Evolutionary conservation across 768 basidiomycete genomes (phyloP).

Genomic region (Arthromyces matolae): DNA sequence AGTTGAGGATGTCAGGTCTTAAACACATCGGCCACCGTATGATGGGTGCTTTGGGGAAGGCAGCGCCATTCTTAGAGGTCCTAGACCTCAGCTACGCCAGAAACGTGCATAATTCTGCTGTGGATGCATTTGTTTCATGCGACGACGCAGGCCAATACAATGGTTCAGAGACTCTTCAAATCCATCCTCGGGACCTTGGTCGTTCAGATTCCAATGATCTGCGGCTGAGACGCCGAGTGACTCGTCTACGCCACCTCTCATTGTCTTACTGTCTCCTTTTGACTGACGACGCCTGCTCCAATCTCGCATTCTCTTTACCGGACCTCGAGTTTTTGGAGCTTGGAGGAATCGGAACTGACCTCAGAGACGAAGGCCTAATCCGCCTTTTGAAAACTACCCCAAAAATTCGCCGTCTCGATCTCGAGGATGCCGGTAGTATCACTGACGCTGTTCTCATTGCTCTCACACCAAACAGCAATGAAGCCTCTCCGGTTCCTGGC

Average conservation of each 20-base stretch:
- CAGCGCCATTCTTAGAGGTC: conserved; percentile 69
- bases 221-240: conserved; percentile 57
- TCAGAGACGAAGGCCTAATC: conserved; percentile 73
- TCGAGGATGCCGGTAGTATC: conserved; percentile 79
- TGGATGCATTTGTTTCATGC: conserved; percentile 70
- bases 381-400: conserved; percentile 68
- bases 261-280: conserved; percentile 69
- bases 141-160: conserved; percentile 32
- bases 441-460: conserved; percentile 66
- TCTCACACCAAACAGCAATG: conserved; percentile 48
- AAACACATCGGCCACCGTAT: conserved; percentile 54
- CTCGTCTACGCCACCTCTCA: conserved; percentile 67
- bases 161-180: conserved; percentile 41
- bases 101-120: conserved; percentile 67
- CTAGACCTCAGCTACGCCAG: conserved; percentile 76
- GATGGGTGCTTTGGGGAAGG: conserved; percentile 64
- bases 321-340: conserved; percentile 75
- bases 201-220: conserved; percentile 47
- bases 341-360: conserved; percentile 64
- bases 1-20: conserved; percentile 67
- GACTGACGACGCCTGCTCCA: conserved; percentile 71
- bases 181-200: conserved; percentile 64
- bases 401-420: conserved; percentile 68
- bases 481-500: conserved; percentile 44
- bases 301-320: conserved; percentile 69